A percentile compares a stretch with the other conserved stretches of the same genome.
Conservation (phyloP, 352 stramenopile species). For the Pythium dissotocum region DNA sequence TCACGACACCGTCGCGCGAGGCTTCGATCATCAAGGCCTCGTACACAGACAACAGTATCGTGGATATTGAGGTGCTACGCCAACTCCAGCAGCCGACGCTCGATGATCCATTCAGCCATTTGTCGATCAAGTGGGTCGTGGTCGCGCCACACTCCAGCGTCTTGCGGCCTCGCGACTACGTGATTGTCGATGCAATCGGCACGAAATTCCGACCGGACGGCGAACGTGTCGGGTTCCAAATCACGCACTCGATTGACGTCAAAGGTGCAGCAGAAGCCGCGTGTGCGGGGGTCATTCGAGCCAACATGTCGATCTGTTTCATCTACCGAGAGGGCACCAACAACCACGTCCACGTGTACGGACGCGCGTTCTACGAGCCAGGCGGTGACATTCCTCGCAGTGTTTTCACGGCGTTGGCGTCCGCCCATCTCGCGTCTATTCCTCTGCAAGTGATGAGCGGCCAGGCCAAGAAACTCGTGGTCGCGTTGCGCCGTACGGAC, state of each 20-base stretch:
- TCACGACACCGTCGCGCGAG: conserved; percentile 14
- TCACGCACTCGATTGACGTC: conserved; percentile 47
- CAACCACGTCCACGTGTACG: conserved; percentile 39
- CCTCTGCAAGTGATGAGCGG: conserved; percentile 7
- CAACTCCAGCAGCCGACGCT: conserved; percentile 35
- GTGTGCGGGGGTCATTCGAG: conserved; percentile 26
- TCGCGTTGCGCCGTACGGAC: conserved; percentile 13
- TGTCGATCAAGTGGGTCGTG: conserved; percentile 29
- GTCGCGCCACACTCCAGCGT: conserved; percentile 36
- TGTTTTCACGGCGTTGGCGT: conserved; percentile 15
- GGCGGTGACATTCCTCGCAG: conserved; percentile 35
- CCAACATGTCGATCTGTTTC: conserved; percentile 38
- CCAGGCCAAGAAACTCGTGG: conserved; percentile 15
- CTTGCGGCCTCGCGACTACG: conserved; percentile 35
- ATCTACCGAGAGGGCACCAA: conserved; percentile 40
- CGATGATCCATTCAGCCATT: conserved; percentile 33
- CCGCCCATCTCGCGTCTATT: conserved; percentile 1
- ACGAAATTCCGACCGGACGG: conserved; percentile 29
- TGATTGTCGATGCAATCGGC: conserved; percentile 52
- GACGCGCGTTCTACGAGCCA: conserved; percentile 35
- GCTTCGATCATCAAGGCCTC: conserved; percentile 15
- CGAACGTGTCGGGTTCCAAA: conserved; percentile 49
- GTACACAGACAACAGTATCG: conserved; percentile 39
- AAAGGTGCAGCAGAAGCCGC: conserved; percentile 2
- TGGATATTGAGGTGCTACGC: conserved; percentile 38